Evolutionary conservation across 2,329 filamentous ascomycete species (phyloP).

Genomic region (Colletotrichum aenigma): DNA sequence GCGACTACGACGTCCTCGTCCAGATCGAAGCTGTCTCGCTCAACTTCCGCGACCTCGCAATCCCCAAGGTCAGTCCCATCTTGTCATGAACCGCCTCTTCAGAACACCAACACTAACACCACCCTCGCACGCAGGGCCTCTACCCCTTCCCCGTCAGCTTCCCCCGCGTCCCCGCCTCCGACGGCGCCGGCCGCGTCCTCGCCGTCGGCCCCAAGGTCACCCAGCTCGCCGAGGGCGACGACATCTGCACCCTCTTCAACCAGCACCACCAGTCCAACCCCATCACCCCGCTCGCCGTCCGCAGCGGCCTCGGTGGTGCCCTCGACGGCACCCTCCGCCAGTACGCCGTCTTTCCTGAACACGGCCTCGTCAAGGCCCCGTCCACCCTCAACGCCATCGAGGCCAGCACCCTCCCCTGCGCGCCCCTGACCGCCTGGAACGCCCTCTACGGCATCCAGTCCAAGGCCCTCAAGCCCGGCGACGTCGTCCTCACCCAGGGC

Average conservation of each 20-base stretch:
- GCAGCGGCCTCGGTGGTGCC: conserved; percentile 69
- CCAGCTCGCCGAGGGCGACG: conserved; percentile 56
- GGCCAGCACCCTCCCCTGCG: conserved; percentile 62
- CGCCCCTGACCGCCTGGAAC: conserved; percentile 70
- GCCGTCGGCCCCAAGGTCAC: conserved; percentile 54
- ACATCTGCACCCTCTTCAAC: conserved; percentile 66
- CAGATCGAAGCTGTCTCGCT: conserved; percentile 61
- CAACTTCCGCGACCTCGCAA: conserved; percentile 60
- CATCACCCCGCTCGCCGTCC: conserved; percentile 34
- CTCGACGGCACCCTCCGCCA: conserved; percentile 72
- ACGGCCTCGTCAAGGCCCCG: conserved; percentile 69
- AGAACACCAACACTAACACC: background rate
- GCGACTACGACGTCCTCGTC: conserved; percentile 75
- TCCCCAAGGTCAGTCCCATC: conserved; percentile 36
- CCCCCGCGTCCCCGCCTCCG: conserved; percentile 54
- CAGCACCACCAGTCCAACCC: conserved; percentile 54
- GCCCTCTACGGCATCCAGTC: conserved; percentile 62
- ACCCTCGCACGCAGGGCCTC: conserved; percentile 36
- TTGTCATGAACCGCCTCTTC: background rate
- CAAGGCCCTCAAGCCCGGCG: conserved; percentile 53
- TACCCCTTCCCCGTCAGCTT: conserved; percentile 48
- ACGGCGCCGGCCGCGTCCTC: conserved; percentile 58
- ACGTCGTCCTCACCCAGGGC: conserved; percentile 70
- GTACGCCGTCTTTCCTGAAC: conserved; percentile 71
- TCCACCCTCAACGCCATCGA: conserved; percentile 56